A percentile compares a stretch with the other conserved stretches of the same genome.
phyloP scores from a whole-genome alignment of 371 early-diverging fungal species.

The Smittium culicis region DNA sequence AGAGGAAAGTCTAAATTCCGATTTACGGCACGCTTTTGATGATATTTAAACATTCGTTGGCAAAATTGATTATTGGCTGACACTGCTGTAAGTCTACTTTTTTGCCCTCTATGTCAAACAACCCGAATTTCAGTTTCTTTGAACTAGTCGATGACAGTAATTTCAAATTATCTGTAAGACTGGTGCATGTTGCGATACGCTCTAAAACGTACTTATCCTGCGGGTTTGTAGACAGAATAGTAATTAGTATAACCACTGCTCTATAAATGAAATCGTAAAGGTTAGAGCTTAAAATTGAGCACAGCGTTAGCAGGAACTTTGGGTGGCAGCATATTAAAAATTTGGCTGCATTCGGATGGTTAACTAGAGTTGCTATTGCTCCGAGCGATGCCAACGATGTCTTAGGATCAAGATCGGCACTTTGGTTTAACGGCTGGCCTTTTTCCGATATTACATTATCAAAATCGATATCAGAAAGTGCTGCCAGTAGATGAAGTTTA shows the following conservation, averaged over 20 bases:
- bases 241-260: not conserved
- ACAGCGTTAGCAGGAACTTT: constrained; percentile 5
- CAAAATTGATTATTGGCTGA: not conserved
- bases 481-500: constrained; percentile 59
- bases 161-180: not conserved
- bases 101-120: not conserved
- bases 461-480: constrained; percentile 71
- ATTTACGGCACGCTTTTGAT: not conserved
- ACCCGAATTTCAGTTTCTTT: not conserved
- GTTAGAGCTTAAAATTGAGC: not conserved
- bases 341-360: constrained; percentile 18
- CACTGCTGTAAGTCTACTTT: not conserved
- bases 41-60: not conserved
- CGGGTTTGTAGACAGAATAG: not conserved
- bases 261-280: not conserved
- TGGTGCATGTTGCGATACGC: not conserved
- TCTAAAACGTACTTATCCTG: not conserved
- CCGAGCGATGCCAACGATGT: constrained; percentile 81
- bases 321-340: constrained; percentile 27
- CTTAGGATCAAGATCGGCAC: constrained; percentile 41
- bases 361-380: constrained; percentile 63
- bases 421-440: too few species aligned
- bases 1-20: not conserved
- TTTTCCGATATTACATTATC: too few species aligned
- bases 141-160: not conserved